These are phyloP conservation scores for Thelonectria discophora DNA, from an alignment of 2,329 filamentous ascomycete genomes.

Conservation along the genomic window DNA sequence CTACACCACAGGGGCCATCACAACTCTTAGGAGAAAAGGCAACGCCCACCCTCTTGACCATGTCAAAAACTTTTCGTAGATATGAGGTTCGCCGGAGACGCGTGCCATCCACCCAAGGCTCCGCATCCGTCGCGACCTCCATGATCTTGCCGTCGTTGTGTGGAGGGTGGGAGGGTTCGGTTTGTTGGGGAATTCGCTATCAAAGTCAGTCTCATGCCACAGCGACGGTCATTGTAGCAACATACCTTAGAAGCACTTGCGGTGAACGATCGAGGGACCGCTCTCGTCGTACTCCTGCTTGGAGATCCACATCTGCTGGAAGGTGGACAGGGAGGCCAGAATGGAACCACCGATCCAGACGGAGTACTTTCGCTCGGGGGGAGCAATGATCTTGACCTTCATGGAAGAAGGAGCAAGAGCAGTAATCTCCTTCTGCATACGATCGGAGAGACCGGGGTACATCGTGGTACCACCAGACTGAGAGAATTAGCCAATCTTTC, in stretches of 20 bases:
- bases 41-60: slow-evolving; percentile 62
- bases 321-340: slow-evolving; percentile 98
- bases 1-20: slow-evolving; percentile 60
- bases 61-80: slow-evolving; percentile 66
- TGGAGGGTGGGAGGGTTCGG: slow-evolving; percentile 46
- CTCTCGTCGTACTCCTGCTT: slow-evolving; percentile 99
- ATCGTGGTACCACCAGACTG: slow-evolving; percentile 99
- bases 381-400: slow-evolving; percentile 99
- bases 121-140: slow-evolving; percentile 56
- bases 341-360: slow-evolving; percentile 99
- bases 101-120: slow-evolving; percentile 56
- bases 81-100: slow-evolving; percentile 62
- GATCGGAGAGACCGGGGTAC: slow-evolving; percentile 99
- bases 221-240: background rate
- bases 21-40: slow-evolving; percentile 58
- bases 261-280: slow-evolving; percentile 98
- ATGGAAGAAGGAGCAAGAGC: slow-evolving; percentile 98
- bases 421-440: slow-evolving; percentile 99
- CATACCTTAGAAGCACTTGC: slow-evolving; percentile 99
- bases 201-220: slow-evolving; percentile 35
- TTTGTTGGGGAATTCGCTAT: slow-evolving; percentile 45
- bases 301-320: slow-evolving; percentile 99
- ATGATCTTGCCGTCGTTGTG: slow-evolving; percentile 53
- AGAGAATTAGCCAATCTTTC: slow-evolving; percentile 45
- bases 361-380: slow-evolving; percentile 99